Evolutionary conservation across 176 grass and related monocot genomes (phyloP), one percentile per base, ranked within the genome.

Genomic region (Raddia distichophylla): DNA sequence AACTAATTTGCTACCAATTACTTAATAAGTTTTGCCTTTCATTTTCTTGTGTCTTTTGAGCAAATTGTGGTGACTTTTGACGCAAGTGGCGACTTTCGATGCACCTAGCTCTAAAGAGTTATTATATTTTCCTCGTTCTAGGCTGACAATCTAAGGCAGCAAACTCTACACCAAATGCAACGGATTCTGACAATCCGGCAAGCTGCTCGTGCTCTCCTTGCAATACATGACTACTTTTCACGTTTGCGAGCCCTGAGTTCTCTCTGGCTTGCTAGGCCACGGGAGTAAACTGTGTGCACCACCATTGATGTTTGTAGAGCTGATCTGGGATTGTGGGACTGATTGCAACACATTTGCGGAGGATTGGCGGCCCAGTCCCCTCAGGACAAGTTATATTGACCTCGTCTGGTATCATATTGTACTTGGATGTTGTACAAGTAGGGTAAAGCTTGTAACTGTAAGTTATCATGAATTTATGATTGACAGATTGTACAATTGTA

Each of bases 61-160:
- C 4, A 52, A 73, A 55, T 1, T 75, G 8, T 70, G 68, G 68
- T 22, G 74, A 27, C 27, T 83, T 87, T 64, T 62, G 44, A 75
- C 1, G 45, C 4, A 52, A 73, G 8, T 70, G 68, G 68, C 22
- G 74, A 48, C 46, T 47, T 66, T 50, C 4, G 2, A 67, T 82
- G 52, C 64, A 48, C 64, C 0, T 65, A 66, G 66, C 33, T 79
- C 84, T 89, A 54, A 83, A 80, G 22, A 63, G 22, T 80, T 64
- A 22, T 27, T 48, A 8, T 71, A 14, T 77, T 81, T 2, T 80
- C 3, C 88, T 76, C 87, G 32, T 79, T 13, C 27, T 76, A 97
- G 94, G 94, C 94, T 63, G 94, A 97, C 78, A 97, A 93, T 84
- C 85, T 97, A 57, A 79, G 94, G 55, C 91, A 93, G 68, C 94